phyloP scores from a whole-genome alignment of 2,329 filamentous ascomycete genomes.

The Karstenula rhodostoma region DNA sequence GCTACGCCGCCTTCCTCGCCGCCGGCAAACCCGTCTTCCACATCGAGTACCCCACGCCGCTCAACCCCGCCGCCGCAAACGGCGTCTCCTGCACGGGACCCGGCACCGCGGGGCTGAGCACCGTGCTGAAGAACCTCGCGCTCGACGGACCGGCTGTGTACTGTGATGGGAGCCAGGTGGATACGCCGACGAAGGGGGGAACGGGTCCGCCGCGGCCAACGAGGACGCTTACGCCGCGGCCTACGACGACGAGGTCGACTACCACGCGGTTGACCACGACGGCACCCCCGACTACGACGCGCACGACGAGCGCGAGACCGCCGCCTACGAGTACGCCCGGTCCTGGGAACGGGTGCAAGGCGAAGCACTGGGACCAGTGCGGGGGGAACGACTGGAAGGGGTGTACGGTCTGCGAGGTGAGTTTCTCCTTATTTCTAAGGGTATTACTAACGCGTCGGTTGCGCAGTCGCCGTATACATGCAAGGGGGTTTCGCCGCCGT shows the following conservation, averaged over 20 bases:
- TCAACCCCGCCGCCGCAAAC: conserved; percentile 42
- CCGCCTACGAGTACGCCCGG: conserved; percentile 35
- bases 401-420: conserved; percentile 39
- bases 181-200: conserved; percentile 39
- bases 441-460: conserved; percentile 5
- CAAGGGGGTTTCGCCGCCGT: conserved; percentile 38
- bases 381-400: conserved; percentile 42
- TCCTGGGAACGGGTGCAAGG: conserved; percentile 29
- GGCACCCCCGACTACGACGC: background rate
- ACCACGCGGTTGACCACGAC: conserved; percentile 6
- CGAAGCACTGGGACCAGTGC: conserved; percentile 44
- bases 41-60: conserved; percentile 45
- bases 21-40: conserved; percentile 44
- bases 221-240: conserved; percentile 11
- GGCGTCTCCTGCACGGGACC: conserved; percentile 58
- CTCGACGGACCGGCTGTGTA: conserved; percentile 67
- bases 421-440: conserved; percentile 13
- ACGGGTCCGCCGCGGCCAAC: conserved; percentile 26
- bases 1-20: conserved; percentile 36
- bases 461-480: conserved; percentile 35
- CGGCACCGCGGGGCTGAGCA: conserved; percentile 64
- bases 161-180: conserved; percentile 52
- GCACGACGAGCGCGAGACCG: conserved; percentile 22
- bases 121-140: conserved; percentile 69
- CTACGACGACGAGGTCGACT: conserved; percentile 17